A percentile compares a stretch with the other conserved stretches of the same genome.
Conservation (phyloP, 1,284 basidiomycete genomes). For the Exsudoporus floridanus region DNA sequence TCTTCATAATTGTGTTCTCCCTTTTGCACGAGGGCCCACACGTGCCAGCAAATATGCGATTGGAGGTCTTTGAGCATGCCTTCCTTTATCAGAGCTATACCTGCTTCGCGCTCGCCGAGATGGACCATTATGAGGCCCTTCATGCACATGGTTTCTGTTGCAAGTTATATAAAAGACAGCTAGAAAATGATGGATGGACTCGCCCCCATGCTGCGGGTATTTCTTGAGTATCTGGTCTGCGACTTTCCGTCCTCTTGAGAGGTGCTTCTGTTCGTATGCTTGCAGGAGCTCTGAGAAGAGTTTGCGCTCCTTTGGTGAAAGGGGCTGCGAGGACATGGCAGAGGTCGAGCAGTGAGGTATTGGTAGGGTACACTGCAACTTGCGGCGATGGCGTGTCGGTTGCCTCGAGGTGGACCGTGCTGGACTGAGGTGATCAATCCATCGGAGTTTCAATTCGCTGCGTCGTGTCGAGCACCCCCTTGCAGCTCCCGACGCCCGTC, state of each 20-base stretch:
- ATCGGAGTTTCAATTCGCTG: conserved; percentile 1
- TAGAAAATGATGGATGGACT: conserved; percentile 7
- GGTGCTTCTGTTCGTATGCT: conserved; percentile 87
- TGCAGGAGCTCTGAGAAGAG: conserved; percentile 90
- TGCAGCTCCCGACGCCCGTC: background rate
- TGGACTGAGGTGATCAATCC: background rate
- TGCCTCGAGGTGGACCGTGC: background rate
- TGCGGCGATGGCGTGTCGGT: background rate
- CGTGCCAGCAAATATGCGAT: conserved; percentile 98
- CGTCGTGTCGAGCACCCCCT: background rate
- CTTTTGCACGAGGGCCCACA: conserved; percentile 91
- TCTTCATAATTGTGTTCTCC: conserved; percentile 90
- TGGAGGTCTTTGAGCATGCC: conserved; percentile 87
- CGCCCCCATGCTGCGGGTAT: conserved; percentile 94
- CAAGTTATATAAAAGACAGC: conserved; percentile 16
- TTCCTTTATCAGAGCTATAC: conserved; percentile 83
- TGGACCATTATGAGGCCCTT: conserved; percentile 87
- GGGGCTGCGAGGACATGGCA: conserved; percentile 32
- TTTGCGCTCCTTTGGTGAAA: conserved; percentile 82
- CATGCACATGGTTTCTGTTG: conserved; percentile 87
- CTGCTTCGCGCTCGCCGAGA: conserved; percentile 82
- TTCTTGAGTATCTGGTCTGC: conserved; percentile 96
- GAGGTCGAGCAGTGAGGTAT: background rate
- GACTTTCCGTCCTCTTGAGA: conserved; percentile 89
- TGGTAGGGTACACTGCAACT: background rate